These are phyloP conservation scores for Cladosporium cucumerinum DNA, from an alignment of 2,329 filamentous ascomycete genomes.

Conservation along the genomic window DNA sequence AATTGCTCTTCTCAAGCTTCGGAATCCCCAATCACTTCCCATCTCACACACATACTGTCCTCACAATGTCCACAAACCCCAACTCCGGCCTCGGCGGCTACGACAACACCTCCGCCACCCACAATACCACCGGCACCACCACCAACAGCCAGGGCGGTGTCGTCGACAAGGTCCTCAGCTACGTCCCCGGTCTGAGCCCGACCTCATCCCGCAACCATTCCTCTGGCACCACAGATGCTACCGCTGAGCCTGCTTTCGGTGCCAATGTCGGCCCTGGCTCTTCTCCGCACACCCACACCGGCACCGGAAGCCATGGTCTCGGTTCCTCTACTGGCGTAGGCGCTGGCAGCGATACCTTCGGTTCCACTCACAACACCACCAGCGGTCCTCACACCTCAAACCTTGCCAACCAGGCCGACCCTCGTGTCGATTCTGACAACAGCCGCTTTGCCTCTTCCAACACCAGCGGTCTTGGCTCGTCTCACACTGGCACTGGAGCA, in stretches of 20 bases:
- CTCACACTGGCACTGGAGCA: background rate
- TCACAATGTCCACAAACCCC: constrained; percentile 13
- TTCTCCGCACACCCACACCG: background rate
- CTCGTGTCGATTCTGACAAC: background rate
- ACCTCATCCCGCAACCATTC: background rate
- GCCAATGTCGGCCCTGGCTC: background rate
- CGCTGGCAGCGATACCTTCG: background rate
- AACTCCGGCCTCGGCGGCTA: background rate
- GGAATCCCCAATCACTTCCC: background rate
- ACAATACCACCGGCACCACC: background rate
- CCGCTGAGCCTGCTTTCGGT: background rate
- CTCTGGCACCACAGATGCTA: constrained; percentile 4
- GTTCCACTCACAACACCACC: background rate
- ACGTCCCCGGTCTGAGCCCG: constrained; percentile 20
- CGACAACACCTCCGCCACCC: background rate
- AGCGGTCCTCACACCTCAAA: background rate
- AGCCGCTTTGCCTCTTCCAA: background rate
- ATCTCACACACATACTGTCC: background rate
- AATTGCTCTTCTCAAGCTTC: background rate
- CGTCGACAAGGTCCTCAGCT: constrained; percentile 24
- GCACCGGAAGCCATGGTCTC: background rate
- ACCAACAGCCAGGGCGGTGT: constrained; percentile 16
- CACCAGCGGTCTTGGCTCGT: background rate
- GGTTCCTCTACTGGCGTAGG: background rate
- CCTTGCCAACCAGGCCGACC: background rate